Conservation (phyloP, 306 rosid species). For the Sicyos edulis region DNA sequence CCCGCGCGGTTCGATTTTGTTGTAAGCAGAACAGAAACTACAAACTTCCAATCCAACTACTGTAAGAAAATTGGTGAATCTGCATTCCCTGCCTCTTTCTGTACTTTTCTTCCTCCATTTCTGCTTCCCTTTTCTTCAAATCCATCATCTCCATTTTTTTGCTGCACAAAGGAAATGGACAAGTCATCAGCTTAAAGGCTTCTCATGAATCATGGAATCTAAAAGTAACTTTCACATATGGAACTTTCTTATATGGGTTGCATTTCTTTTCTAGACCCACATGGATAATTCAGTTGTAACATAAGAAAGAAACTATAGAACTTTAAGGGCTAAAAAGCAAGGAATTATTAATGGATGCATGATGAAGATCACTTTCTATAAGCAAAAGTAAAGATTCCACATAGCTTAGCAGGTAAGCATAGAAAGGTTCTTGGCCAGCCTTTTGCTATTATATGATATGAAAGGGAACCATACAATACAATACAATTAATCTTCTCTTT, state of each 20-base stretch:
- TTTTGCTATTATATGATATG: slow-evolving; percentile 1
- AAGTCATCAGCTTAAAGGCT: slow-evolving; percentile 5
- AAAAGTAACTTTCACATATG: neutral
- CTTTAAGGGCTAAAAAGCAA: neutral
- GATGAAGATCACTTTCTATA: slow-evolving; percentile 12
- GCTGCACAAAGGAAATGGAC: neutral
- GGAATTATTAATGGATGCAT: neutral
- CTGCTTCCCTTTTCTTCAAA: neutral
- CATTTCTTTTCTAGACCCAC: neutral
- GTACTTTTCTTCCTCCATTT: neutral
- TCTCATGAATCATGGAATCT: slow-evolving; percentile 11
- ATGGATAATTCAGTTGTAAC: neutral
- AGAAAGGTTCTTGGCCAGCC: neutral
- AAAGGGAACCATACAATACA: neutral
- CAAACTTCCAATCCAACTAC: slow-evolving; percentile 9
- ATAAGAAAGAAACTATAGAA: neutral
- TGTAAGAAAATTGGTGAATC: slow-evolving; percentile 19
- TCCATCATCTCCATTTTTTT: neutral
- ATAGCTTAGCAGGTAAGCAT: slow-evolving; percentile 25
- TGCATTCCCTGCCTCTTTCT: slow-evolving; percentile 1
- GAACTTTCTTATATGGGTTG: neutral
- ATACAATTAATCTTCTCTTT: neutral
- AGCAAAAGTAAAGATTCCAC: slow-evolving; percentile 21
- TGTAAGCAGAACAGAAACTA: neutral
- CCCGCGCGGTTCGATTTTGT: neutral